Conservation (phyloP, 1,284 basidiomycete species). For the Papiliotrema flavescens region DNA sequence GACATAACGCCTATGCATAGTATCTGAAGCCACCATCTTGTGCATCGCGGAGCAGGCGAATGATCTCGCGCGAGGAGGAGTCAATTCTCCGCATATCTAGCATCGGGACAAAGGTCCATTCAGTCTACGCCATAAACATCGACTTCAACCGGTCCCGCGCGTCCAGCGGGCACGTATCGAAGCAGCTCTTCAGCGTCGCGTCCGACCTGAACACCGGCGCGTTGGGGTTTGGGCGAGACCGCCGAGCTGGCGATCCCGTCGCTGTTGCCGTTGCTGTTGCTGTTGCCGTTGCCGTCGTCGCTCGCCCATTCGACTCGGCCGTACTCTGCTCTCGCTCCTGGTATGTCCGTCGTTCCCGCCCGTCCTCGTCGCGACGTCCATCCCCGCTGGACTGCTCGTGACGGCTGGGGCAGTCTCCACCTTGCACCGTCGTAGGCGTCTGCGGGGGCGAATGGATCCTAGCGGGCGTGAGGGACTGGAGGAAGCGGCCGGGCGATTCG, state of each 20-base stretch:
- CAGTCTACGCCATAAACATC: constrained; percentile 11
- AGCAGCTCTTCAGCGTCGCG: constrained; percentile 21
- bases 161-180: constrained; percentile 20
- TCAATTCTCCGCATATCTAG: not conserved
- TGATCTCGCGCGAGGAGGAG: not conserved
- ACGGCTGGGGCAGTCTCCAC: no score
- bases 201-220: constrained; percentile 25
- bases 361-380: no score
- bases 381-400: no score
- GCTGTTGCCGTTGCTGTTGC: not conserved
- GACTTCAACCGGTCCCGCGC: constrained; percentile 16
- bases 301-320: no score
- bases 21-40: not conserved
- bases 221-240: not conserved
- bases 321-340: no score
- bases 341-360: no score
- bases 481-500: no score
- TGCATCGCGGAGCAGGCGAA: not conserved
- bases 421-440: no score
- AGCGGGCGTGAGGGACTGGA: no score
- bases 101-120: not conserved
- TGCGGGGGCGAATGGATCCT: no score
- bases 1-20: not conserved
- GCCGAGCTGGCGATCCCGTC: not conserved
- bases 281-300: not conserved